A percentile compares a stretch with the other conserved stretches of the same genome.
Conservation (phyloP, 106 monocot species). For the Allium cepa region DNA sequence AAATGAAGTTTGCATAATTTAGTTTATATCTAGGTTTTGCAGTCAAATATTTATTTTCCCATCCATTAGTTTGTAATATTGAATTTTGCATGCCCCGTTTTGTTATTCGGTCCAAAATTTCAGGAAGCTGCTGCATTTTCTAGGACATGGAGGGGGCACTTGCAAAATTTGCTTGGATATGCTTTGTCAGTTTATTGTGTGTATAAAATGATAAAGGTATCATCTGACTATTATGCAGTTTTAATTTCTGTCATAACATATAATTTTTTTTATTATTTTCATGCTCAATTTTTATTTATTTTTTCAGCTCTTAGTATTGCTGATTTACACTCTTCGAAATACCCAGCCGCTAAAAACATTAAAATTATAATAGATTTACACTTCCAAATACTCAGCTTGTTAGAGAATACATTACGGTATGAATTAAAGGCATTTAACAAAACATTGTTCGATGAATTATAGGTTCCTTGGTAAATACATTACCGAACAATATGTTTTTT, state of each 20-base stretch:
- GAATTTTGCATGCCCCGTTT: neutral
- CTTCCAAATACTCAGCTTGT: too few species aligned
- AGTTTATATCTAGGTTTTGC: too few species aligned
- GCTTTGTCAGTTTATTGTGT: conserved; percentile 93
- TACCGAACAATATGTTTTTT: too few species aligned
- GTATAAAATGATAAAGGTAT: conserved; percentile 99
- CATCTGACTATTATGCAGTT: neutral
- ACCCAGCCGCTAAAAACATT: too few species aligned
- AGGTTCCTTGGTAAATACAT: too few species aligned
- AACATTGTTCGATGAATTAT: too few species aligned
- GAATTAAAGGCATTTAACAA: too few species aligned
- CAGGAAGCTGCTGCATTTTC: conserved; percentile 97
- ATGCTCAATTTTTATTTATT: neutral
- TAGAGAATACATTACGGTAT: too few species aligned
- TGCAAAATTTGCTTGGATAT: conserved; percentile 94
- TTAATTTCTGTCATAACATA: neutral
- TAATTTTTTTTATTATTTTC: neutral
- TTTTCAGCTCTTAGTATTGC: too few species aligned
- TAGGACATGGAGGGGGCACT: conserved; percentile 91
- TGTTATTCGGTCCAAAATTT: conserved; percentile 3
- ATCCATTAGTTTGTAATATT: too few species aligned
- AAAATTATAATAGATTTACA: too few species aligned
- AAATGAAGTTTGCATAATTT: neutral
- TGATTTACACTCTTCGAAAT: too few species aligned
- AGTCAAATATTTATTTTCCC: neutral